Conservation (phyloP, 2,329 filamentous ascomycete species). For the Penicillium sp. region DNA sequence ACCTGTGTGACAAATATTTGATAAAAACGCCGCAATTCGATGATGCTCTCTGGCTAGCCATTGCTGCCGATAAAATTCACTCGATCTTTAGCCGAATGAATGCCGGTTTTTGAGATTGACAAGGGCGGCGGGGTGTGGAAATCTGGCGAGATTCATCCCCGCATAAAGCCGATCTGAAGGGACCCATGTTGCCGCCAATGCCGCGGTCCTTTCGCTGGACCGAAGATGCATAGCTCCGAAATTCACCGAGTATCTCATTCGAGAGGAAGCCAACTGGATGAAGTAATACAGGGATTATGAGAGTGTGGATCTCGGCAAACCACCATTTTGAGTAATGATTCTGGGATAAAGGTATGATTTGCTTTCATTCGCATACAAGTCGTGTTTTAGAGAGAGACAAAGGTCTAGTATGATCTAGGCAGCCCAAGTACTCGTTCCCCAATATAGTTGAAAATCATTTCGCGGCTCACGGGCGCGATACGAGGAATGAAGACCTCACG, state of each 20-base stretch:
- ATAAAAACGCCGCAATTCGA: background rate
- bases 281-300: no score
- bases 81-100: no score
- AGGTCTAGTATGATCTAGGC: slow-evolving; percentile 40
- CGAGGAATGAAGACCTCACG: slow-evolving; percentile 61
- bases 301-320: no score
- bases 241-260: background rate
- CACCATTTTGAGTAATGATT: no score
- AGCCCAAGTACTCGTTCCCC: slow-evolving; percentile 42
- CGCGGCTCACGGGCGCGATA: slow-evolving; percentile 61
- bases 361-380: no score
- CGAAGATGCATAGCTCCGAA: background rate
- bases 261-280: no score
- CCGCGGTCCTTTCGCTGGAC: background rate
- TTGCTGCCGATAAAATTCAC: background rate
- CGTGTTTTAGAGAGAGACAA: no score
- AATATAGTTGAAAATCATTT: slow-evolving; percentile 47
- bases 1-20: background rate
- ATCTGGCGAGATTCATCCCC: background rate
- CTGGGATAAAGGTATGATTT: no score
- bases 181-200: background rate
- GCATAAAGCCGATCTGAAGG: background rate
- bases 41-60: no score
- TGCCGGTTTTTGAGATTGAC: background rate
- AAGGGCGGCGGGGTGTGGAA: background rate